Percentiles rank a stretch among this genome's conserved stretches.
These are phyloP conservation scores for Beverwykella pulmonaria DNA, from an alignment of 495 filamentous ascomycete species.

Conservation along the genomic window DNA sequence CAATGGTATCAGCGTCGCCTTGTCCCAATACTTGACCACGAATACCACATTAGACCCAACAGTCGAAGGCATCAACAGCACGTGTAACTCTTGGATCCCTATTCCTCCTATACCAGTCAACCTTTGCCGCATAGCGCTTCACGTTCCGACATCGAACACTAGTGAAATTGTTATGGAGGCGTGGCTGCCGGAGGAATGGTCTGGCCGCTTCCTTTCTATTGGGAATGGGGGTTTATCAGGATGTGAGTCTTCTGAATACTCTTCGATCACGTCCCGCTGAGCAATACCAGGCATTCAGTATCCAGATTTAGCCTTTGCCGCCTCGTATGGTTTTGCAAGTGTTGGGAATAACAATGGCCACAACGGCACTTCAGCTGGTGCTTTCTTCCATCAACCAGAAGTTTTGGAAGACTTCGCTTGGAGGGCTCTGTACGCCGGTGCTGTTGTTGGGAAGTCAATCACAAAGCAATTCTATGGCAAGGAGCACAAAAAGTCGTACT, in stretches of 20 bases:
- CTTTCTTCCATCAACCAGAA: constrained; percentile 55
- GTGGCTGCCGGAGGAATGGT: constrained; percentile 56
- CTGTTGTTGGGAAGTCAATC: constrained; percentile 50
- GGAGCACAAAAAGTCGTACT: constrained; percentile 54
- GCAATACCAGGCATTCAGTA: constrained; percentile 33
- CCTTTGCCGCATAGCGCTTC: constrained; percentile 60
- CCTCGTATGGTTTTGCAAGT: constrained; percentile 56
- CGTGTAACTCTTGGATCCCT: neutral
- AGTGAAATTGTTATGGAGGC: constrained; percentile 58
- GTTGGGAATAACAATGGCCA: constrained; percentile 62
- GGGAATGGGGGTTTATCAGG: constrained; percentile 44
- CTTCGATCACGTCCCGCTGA: neutral
- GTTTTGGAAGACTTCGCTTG: constrained; percentile 55
- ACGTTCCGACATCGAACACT: constrained; percentile 57
- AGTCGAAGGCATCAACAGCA: neutral
- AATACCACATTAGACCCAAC: neutral
- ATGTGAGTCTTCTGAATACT: constrained; percentile 13
- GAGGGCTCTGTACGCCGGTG: constrained; percentile 49
- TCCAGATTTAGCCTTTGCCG: constrained; percentile 37
- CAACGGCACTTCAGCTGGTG: constrained; percentile 54
- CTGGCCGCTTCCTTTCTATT: constrained; percentile 37
- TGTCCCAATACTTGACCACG: neutral
- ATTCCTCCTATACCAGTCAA: constrained; percentile 37
- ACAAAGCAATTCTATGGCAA: constrained; percentile 54
- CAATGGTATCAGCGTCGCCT: neutral